phyloP scores from a whole-genome alignment of 2,329 filamentous ascomycete genomes.

The Diaporthe sp. region DNA sequence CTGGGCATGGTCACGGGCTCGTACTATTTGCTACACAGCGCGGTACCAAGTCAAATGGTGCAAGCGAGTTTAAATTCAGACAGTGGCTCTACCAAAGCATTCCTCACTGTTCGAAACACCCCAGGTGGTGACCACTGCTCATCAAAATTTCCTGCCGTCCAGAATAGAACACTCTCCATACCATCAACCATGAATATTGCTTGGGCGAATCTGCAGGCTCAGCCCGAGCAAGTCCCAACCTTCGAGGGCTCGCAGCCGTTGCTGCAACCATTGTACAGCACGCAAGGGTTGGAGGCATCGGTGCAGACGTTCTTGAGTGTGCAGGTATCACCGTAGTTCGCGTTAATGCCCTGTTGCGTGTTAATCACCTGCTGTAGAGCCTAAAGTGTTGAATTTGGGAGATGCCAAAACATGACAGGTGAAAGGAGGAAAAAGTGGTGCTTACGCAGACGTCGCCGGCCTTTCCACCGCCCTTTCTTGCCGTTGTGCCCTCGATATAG shows the following conservation, averaged over 20 bases:
- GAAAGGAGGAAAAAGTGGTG: no score
- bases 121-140: neutral
- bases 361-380: no score
- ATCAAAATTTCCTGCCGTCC: neutral
- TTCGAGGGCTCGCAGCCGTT: constrained; percentile 26
- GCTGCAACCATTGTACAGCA: constrained; percentile 30
- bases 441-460: neutral
- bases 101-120: neutral
- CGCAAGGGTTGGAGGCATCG: constrained; percentile 28
- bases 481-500: constrained; percentile 42
- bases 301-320: constrained; percentile 24
- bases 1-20: neutral
- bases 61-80: neutral
- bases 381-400: no score
- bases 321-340: constrained; percentile 42
- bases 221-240: constrained; percentile 6
- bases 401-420: no score
- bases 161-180: neutral
- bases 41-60: neutral
- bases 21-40: no score
- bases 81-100: neutral
- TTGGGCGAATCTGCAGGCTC: neutral
- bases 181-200: neutral
- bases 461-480: neutral
- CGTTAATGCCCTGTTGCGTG: neutral